Base-by-base conservation (phyloP, 139 green algal species). In the Spirogloea muscicola region DNA sequence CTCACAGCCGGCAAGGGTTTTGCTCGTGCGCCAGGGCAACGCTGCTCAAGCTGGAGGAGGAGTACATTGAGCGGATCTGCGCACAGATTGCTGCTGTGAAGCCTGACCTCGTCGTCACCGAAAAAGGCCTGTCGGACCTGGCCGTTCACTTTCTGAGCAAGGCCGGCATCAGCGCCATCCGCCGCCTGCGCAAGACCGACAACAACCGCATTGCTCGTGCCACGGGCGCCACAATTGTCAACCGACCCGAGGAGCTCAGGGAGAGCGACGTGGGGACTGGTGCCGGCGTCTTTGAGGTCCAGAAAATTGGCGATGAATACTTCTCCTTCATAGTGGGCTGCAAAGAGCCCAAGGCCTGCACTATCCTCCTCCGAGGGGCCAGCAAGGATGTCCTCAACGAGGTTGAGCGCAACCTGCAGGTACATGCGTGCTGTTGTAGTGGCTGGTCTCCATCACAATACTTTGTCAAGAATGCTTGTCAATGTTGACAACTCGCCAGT, bases 321-420 rank as follows among this genome's bases (percentile, higher is more conserved):
- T 99, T 92, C 84, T 91, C 90, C 27, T 97, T 96, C 77, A 84
- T 99, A n/a, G 91, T 96, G 34, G 92, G 98, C 86, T 99, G 94
- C 91, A 80, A 94, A 65, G 88, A 91, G 27, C 94, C 94, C 48
- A 97, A 98, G 84, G 94, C 94, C 13, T 99, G 94, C 88, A 91
- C 88, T 42, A 90, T 98, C 25, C 81, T 86, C 39, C 68, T 86
- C 38, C 39, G 80, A 3, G 77, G 80, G 21, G 81, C 81, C 6
- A 84, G 68, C 57, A 87, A 84, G 81, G 94, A 98, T 78, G 83
- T 96, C 44, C 88, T 98, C 38, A 98, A 98, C 72, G 94, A 97
- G 87, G 85, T 96, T 57, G 84, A 86, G 52, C 42, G 81, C 13
- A 88, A 87, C 62, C 57, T 87, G 40, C 57, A 74, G 27, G 69